Percentiles rank a stretch among this genome's conserved stretches.
These are phyloP conservation scores for Vaccinium darrowii DNA, from an alignment of 148 eudicot species.

Conservation along the genomic window DNA sequence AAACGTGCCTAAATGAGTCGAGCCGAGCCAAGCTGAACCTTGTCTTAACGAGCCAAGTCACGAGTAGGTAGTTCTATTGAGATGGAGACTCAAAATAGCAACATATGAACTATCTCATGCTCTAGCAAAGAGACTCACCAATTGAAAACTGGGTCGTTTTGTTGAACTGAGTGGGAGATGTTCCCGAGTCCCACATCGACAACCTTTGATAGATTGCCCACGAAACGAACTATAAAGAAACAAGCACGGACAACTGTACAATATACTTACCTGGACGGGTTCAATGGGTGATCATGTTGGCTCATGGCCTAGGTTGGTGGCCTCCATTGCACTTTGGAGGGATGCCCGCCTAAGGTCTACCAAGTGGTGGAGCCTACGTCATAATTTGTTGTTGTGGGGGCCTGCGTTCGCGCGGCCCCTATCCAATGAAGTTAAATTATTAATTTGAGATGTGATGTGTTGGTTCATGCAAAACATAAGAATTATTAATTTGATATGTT, in stretches of 20 bases:
- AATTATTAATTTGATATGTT: no score
- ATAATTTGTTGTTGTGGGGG: constrained; percentile 61
- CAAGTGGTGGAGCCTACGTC: constrained; percentile 61
- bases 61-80: no score
- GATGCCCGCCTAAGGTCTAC: constrained; percentile 44
- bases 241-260: background rate
- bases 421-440: background rate
- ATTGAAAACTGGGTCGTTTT: background rate
- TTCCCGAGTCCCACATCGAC: background rate
- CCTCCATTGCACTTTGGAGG: constrained; percentile 66
- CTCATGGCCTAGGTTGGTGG: constrained; percentile 61
- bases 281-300: constrained; percentile 58
- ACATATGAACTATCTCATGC: background rate
- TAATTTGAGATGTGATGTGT: no score
- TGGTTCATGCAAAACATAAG: no score
- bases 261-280: constrained; percentile 87
- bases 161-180: no score
- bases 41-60: no score
- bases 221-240: background rate
- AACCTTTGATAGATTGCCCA: background rate
- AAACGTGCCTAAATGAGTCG: no score
- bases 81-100: no score
- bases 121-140: background rate
- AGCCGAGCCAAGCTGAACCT: no score
- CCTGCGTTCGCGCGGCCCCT: constrained; percentile 81